A percentile compares a stretch with the other conserved stretches of the same genome.
These are phyloP conservation scores for Marchantia polymorpha DNA, from an alignment of 225 moss, liverwort and hornwort genomes.

Conservation along the genomic window DNA sequence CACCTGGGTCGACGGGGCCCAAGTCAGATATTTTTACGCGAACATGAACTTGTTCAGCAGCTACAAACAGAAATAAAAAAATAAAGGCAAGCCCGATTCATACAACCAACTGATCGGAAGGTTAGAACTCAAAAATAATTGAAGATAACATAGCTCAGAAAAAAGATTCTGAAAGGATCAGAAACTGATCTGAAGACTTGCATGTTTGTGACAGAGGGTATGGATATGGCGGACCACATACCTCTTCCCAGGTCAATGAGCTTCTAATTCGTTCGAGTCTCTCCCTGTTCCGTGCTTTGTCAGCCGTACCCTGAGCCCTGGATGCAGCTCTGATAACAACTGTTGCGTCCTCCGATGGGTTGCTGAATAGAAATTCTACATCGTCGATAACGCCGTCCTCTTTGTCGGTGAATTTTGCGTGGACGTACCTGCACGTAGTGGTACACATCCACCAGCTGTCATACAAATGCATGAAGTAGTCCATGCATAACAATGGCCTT, in stretches of 20 bases:
- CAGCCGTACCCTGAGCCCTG: slow-evolving; percentile 55
- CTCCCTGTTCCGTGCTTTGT: slow-evolving; percentile 67
- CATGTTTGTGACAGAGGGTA: background rate
- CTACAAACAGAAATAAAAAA: too few relatives aligned
- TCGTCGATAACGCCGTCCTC: slow-evolving; percentile 74
- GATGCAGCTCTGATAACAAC: slow-evolving; percentile 83
- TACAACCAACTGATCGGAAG: too few relatives aligned
- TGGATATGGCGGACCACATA: slow-evolving; percentile 12
- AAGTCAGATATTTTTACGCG: too few relatives aligned
- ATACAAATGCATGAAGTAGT: too few relatives aligned
- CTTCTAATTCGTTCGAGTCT: slow-evolving; percentile 70
- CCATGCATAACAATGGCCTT: too few relatives aligned
- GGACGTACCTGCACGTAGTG: slow-evolving; percentile 57
- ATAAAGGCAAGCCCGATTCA: too few relatives aligned
- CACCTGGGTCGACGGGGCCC: too few relatives aligned
- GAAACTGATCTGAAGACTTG: too few relatives aligned
- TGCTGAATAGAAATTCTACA: slow-evolving; percentile 87
- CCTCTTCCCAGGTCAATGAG: slow-evolving; percentile 87
- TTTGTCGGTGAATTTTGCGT: slow-evolving; percentile 68
- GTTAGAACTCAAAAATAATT: too few relatives aligned
- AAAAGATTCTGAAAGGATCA: too few relatives aligned
- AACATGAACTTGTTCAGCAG: too few relatives aligned
- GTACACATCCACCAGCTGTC: background rate
- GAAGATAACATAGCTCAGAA: too few relatives aligned
- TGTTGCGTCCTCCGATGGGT: slow-evolving; percentile 64